Conservation (phyloP, 768 basidiomycete genomes). For the Tricholoma furcatifolium region DNA sequence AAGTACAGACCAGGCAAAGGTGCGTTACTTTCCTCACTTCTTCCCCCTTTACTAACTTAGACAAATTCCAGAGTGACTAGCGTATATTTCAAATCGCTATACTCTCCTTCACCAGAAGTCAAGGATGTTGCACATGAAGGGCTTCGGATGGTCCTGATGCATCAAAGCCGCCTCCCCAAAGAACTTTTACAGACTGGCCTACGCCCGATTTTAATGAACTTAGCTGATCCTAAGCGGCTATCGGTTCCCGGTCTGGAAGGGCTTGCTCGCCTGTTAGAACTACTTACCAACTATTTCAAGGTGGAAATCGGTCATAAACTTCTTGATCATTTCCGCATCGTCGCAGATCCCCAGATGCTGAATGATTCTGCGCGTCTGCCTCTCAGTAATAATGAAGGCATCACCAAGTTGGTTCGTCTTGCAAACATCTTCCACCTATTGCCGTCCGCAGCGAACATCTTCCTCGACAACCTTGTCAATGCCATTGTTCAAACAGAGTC, state of each 20-base stretch:
- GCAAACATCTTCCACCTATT: constrained; percentile 97
- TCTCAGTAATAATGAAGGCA: constrained; percentile 83
- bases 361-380: constrained; percentile 77
- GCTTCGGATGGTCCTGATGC: constrained; percentile 81
- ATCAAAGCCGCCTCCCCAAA: constrained; percentile 90
- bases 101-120: constrained; percentile 86
- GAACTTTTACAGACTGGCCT: constrained; percentile 94
- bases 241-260: constrained; percentile 93
- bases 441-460: constrained; percentile 90
- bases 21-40: constrained; percentile 28
- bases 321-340: constrained; percentile 90
- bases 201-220: constrained; percentile 95
- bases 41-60: neutral
- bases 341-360: constrained; percentile 88
- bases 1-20: constrained; percentile 84
- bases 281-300: constrained; percentile 98
- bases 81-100: constrained; percentile 98
- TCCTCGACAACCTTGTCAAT: constrained; percentile 84
- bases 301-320: constrained; percentile 98
- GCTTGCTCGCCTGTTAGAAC: constrained; percentile 86
- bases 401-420: constrained; percentile 90
- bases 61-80: constrained; percentile 74
- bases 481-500: constrained; percentile 90
- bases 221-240: constrained; percentile 93
- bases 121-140: constrained; percentile 96